These are phyloP conservation scores for Pilobolus umbonatus DNA, from an alignment of 192 early-diverging fungal genomes.

Conservation along the genomic window DNA sequence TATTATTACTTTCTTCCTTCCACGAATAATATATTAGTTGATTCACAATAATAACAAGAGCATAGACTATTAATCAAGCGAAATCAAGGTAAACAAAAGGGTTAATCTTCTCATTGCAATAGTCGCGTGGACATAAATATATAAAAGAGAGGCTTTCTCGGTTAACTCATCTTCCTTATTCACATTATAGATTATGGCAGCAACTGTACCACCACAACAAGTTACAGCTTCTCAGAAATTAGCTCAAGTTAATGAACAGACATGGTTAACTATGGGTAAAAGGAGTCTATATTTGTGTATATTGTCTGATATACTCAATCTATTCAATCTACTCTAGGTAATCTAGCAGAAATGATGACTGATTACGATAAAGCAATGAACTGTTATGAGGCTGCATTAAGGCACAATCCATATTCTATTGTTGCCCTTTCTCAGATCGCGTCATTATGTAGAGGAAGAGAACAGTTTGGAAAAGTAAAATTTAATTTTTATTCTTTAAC, in stretches of 20 bases:
- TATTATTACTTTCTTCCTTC: no score
- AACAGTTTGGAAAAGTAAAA: conserved; percentile 72
- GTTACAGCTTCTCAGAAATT: conserved; percentile 40
- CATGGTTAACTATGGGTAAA: conserved; percentile 56
- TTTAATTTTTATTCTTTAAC: background rate
- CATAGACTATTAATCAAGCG: background rate
- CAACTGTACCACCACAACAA: conserved; percentile 12
- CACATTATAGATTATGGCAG: background rate
- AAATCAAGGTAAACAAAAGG: background rate
- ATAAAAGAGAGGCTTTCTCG: background rate
- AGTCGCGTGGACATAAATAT: background rate
- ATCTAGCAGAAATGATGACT: conserved; percentile 33
- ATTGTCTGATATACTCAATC: background rate
- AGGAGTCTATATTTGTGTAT: background rate
- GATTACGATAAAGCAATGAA: conserved; percentile 82
- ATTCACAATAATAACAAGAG: background rate
- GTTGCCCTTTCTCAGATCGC: conserved; percentile 77
- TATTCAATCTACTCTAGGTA: conserved; percentile 9
- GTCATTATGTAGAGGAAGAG: conserved; percentile 73
- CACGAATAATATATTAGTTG: background rate
- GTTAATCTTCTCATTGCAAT: background rate
- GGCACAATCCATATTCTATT: conserved; percentile 92
- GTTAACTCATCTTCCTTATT: background rate
- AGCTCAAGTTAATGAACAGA: conserved; percentile 49
- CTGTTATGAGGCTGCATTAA: conserved; percentile 84